phyloP scores from a whole-genome alignment of 225 moss, liverwort and hornwort species.

The Physcomitrellopsis africana region DNA sequence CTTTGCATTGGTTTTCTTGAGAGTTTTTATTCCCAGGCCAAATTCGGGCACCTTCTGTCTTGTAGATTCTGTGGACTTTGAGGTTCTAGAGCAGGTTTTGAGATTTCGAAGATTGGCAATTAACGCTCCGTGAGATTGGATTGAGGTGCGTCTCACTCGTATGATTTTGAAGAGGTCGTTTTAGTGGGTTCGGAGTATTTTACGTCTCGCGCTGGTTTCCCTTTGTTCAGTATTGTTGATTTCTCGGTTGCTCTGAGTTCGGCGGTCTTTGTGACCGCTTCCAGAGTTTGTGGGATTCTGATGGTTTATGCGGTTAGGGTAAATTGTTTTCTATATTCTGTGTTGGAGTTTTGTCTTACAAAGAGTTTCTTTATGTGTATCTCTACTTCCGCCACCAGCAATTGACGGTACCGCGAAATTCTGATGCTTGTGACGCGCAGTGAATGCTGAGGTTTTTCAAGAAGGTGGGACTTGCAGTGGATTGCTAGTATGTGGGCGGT shows the following conservation, averaged over 20 bases:
- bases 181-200: constrained; percentile 1
- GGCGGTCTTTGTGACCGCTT: not conserved
- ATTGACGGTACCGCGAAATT: not conserved
- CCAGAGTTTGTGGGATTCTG: constrained; percentile 23
- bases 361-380: constrained; percentile 1
- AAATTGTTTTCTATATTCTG: constrained; percentile 9
- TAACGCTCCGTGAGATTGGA: not conserved
- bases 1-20: not conserved
- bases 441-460: not conserved
- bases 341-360: not conserved
- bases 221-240: not conserved
- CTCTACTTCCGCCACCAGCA: not conserved
- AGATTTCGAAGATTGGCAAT: constrained; percentile 20
- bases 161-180: not conserved
- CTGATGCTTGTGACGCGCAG: not conserved
- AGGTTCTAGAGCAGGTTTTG: constrained; percentile 10
- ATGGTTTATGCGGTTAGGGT: constrained; percentile 50
- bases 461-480: constrained; percentile 18
- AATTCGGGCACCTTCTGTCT: constrained; percentile 14
- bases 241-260: not conserved
- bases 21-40: not conserved
- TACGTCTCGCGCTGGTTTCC: not conserved
- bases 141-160: not conserved
- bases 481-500: constrained; percentile 61
- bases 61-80: constrained; percentile 3